phyloP scores from a whole-genome alignment of 208 protist genomes.

The Crithidia brevicula region DNA sequence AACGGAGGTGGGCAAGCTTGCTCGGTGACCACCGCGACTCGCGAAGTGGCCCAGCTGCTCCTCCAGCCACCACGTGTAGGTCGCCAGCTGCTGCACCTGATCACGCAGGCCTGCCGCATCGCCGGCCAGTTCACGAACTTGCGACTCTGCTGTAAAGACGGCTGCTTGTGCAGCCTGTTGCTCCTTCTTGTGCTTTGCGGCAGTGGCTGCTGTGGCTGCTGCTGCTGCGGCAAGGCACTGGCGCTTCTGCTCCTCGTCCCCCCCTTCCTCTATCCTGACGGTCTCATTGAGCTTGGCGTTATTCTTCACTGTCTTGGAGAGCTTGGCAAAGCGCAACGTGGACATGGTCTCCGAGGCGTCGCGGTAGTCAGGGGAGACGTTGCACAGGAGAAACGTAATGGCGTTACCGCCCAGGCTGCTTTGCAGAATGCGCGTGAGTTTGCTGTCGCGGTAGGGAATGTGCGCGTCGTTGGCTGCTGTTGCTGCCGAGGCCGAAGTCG shows the following conservation, averaged over 20 bases:
- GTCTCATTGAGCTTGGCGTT: slow-evolving; percentile 23
- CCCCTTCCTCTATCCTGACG: slow-evolving; percentile 1
- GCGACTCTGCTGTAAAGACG: slow-evolving; percentile 9
- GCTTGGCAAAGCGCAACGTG: slow-evolving; percentile 84
- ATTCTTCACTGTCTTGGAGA: slow-evolving; percentile 42
- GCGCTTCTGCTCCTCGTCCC: too few relatives aligned
- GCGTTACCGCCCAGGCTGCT: slow-evolving; percentile 85
- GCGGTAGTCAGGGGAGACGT: slow-evolving; percentile 63
- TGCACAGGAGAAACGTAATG: slow-evolving; percentile 79
- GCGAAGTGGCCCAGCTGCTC: slow-evolving; percentile 46
- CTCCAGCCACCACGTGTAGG: slow-evolving; percentile 63
- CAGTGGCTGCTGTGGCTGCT: background rate
- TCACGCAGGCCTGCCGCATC: slow-evolving; percentile 13
- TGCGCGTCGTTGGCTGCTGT: slow-evolving; percentile 18
- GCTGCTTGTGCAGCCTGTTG: slow-evolving; percentile 2
- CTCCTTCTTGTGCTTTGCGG: slow-evolving; percentile 17
- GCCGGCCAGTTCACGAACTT: slow-evolving; percentile 13
- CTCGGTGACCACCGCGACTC: background rate
- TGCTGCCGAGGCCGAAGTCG: background rate
- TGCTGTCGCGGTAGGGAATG: slow-evolving; percentile 91
- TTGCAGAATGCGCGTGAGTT: slow-evolving; percentile 90
- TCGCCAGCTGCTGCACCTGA: slow-evolving; percentile 29
- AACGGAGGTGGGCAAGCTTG: background rate
- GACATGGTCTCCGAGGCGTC: slow-evolving; percentile 74
- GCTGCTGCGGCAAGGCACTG: too few relatives aligned